Evolutionary conservation across 2,329 filamentous ascomycete genomes (phyloP).

Genomic region (Neocucurbitaria cava): DNA sequence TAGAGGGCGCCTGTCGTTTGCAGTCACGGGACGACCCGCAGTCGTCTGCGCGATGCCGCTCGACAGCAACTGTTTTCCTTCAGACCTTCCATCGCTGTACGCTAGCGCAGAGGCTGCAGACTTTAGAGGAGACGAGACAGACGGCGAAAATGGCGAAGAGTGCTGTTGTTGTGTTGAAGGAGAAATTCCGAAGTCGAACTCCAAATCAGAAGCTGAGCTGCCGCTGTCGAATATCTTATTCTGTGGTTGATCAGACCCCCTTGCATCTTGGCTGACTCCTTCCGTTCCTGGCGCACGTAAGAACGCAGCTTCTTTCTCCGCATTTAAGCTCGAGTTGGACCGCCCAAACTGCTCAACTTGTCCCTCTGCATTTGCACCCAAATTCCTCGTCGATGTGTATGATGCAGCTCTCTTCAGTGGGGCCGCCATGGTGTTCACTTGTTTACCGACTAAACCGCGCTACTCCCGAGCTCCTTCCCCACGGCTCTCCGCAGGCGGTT

Average conservation of each 20-base stretch:
- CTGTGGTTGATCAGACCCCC: slow-evolving; percentile 1
- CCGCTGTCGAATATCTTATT: slow-evolving; percentile 5
- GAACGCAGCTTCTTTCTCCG: slow-evolving; percentile 28
- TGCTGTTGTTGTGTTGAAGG: slow-evolving; percentile 2
- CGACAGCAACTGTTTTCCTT: not conserved
- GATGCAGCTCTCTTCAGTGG: slow-evolving; percentile 26
- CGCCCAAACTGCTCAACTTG: slow-evolving; percentile 31
- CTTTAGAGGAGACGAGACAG: slow-evolving; percentile 16
- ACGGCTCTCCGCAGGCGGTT: not conserved
- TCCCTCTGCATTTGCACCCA: slow-evolving; percentile 10
- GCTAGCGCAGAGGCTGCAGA: slow-evolving; percentile 9
- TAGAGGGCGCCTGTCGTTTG: slow-evolving; percentile 4
- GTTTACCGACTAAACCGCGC: slow-evolving; percentile 6
- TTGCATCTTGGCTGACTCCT: slow-evolving; percentile 10
- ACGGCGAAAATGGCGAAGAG: slow-evolving; percentile 10
- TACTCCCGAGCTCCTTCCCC: not conserved
- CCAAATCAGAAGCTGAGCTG: slow-evolving; percentile 8
- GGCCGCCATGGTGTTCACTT: slow-evolving; percentile 31
- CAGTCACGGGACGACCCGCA: slow-evolving; percentile 3
- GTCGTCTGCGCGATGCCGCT: slow-evolving; percentile 4
- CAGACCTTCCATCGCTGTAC: slow-evolving; percentile 1
- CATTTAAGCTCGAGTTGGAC: slow-evolving; percentile 23
- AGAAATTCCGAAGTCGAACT: slow-evolving; percentile 12
- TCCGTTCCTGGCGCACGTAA: slow-evolving; percentile 15
- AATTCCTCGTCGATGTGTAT: slow-evolving; percentile 19